Base-by-base conservation (phyloP, 2,329 filamentous ascomycete species). In the Juglanconis sp. region DNA sequence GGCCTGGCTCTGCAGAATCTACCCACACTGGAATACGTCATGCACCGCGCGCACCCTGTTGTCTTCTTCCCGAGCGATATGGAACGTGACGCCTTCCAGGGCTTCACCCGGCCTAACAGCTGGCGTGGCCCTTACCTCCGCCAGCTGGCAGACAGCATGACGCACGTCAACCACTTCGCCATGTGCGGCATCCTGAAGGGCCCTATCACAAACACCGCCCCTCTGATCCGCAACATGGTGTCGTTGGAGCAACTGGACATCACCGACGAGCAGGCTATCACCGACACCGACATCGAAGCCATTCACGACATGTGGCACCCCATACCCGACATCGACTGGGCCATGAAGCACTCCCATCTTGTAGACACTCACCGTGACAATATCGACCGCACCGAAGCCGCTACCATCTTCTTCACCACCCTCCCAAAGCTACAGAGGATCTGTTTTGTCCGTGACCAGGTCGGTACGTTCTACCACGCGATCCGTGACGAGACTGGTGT, bases 211-310 rank as follows among this genome's bases (percentile, higher is more conserved):
- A 35, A 62, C 8, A 32, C 59, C 4, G 60, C 40, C 7, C 32
- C 40, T 5, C 48, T 50, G 5, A 36, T 62, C 17, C n/a, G 32
- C 9, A 47, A 53, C 40, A 55, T 62, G 56, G 38, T 35, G 15
- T 59, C 47, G 5, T 52, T 62, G 1, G 60, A 59, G 42, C 60
- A 62, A 48, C 60, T 62, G 30, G 60, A 62, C 52, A 59, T 62
- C 40, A 62, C 60, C 6, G 56, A 59, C 48, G 51, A 62, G 38
- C 60, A 62, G 52, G 51, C 56, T 8, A 38, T 62, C 36, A 10
- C 36, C 17, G 17, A 17, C 3, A 24, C 30, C 2, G 47, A 56
- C 38, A 35, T 62, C 40, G 38, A 31, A 10, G 38, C 15, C 24
- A 49, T 42, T 42, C 30, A 36, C 10, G 4, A 13, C 3, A 51